These are phyloP conservation scores for Hymenotorrendiella dingleyae DNA, from an alignment of 2,329 filamentous ascomycete genomes.

Conservation along the genomic window DNA sequence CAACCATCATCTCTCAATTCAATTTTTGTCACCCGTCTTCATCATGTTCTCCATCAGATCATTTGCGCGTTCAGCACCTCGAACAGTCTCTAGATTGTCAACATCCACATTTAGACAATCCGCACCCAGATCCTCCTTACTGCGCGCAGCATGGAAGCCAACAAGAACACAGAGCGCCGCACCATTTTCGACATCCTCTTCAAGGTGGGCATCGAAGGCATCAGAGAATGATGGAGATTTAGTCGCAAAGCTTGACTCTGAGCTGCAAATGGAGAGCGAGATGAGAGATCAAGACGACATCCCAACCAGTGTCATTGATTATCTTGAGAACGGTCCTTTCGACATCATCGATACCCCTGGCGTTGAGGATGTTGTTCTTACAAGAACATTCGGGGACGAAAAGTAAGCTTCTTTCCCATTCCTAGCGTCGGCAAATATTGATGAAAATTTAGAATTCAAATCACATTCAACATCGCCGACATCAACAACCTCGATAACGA, in stretches of 20 bases:
- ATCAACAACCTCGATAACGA: constrained; percentile 61
- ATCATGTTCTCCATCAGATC: constrained; percentile 65
- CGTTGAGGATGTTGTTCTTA: constrained; percentile 81
- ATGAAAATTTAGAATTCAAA: constrained; percentile 54
- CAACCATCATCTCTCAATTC: constrained; percentile 10
- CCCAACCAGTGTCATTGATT: constrained; percentile 77
- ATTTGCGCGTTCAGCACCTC: constrained; percentile 61
- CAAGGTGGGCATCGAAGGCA: constrained; percentile 34
- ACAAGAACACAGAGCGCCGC: constrained; percentile 23
- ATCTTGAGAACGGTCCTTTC: constrained; percentile 79
- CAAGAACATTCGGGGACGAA: constrained; percentile 79
- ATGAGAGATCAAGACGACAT: constrained; percentile 65
- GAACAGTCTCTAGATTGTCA: constrained; percentile 53
- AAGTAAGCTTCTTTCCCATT: constrained; percentile 53
- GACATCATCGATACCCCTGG: constrained; percentile 77
- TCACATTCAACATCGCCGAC: constrained; percentile 81
- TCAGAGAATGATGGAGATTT: constrained; percentile 70
- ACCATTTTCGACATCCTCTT: constrained; percentile 35
- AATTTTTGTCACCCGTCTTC: too few species aligned
- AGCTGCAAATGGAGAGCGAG: constrained; percentile 78
- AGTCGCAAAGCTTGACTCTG: constrained; percentile 75
- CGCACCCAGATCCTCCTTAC: constrained; percentile 31
- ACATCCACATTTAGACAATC: constrained; percentile 45
- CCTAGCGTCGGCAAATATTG: constrained; percentile 22
- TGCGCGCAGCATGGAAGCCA: constrained; percentile 27